Base-by-base conservation (phyloP, 352 stramenopile species). In the Aphanomyces euteiches region DNA sequence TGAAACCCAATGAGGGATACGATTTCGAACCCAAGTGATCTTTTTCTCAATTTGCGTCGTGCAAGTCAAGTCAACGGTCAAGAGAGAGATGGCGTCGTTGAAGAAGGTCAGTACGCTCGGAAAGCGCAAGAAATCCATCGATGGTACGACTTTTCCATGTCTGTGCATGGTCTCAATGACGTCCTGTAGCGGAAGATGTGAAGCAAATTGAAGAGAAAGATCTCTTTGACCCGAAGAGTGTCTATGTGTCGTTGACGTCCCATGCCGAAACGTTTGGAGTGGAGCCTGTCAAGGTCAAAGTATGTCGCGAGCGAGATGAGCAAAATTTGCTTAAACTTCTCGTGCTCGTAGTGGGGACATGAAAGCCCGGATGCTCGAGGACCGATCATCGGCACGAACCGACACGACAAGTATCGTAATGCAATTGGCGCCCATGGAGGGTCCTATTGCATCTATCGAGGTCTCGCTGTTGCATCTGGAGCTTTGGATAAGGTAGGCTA, bases 391-490 rank as follows among this genome's bases (percentile, higher is more conserved):
- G 97, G 92, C 59, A 98, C 96, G 4, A 97, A 98, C 66, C 88
- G 95, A 67, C 94, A 98, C 78, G 89, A 97, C 67, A 90, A 94
- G 60, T 97, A 98, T 73, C 84, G 97, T 39, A 99, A 99, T 77
- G 96, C 97, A 57, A 99, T 99, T 72, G 97, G 97, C 7, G 97
- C 97, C 0, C 97, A 99, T 74, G 91, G 92, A 19, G 97, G 97
- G 17, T 98, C 89, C 28, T 99, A 99, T 80, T 99, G 95, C 74
- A 95, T 99, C 74, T 99, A 99, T 74, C 98, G 96, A 36, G 97
- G 96, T 12, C 76, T 99, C 13, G 97, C 97, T 10, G 96, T 95
- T 66, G 87, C 87, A 5, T 84, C 85, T 5, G 85, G 85, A 13
- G 83, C 82, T n/a, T 81, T 95, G 72, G 79, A 77, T 69, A 92